These are phyloP conservation scores for Arthonia radiata DNA, from an alignment of 495 filamentous ascomycete genomes.

Conservation along the genomic window DNA sequence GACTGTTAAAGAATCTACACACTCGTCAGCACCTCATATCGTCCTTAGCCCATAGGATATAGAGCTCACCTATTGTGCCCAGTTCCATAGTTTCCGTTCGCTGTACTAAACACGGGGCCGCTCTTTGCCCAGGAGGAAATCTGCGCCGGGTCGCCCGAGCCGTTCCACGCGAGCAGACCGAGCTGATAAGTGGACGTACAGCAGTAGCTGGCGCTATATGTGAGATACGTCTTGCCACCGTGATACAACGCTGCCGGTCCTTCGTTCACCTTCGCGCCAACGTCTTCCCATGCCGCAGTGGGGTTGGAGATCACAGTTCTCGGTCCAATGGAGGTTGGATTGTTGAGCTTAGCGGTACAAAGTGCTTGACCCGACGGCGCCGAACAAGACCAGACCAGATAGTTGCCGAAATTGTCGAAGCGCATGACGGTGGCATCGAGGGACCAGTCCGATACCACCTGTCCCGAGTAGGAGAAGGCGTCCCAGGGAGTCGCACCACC, in stretches of 20 bases:
- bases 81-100: conserved; percentile 26
- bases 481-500: conserved; percentile 21
- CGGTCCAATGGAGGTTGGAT: conserved; percentile 11
- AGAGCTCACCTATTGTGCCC: conserved; percentile 24
- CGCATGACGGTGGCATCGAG: conserved; percentile 22
- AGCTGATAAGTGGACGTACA: conserved; percentile 27
- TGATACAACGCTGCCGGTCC: conserved; percentile 24
- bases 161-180: conserved; percentile 22
- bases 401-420: conserved; percentile 14
- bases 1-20: conserved; percentile 19
- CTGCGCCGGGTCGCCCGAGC: conserved; percentile 14
- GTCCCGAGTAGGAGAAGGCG: conserved; percentile 13
- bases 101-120: conserved; percentile 11
- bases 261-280: conserved; percentile 28
- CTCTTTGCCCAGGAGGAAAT: conserved; percentile 20
- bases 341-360: conserved; percentile 18
- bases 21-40: neutral
- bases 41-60: neutral
- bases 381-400: conserved; percentile 24
- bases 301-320: conserved; percentile 19
- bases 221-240: conserved; percentile 21
- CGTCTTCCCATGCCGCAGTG: conserved; percentile 20
- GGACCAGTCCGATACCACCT: conserved; percentile 18
- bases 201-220: conserved; percentile 26
- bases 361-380: conserved; percentile 19